Percentiles rank a stretch among this genome's conserved stretches.
These are phyloP conservation scores for Cryptococcus hybrid DNA, from an alignment of 1,284 basidiomycete species.

Conservation along the genomic window DNA sequence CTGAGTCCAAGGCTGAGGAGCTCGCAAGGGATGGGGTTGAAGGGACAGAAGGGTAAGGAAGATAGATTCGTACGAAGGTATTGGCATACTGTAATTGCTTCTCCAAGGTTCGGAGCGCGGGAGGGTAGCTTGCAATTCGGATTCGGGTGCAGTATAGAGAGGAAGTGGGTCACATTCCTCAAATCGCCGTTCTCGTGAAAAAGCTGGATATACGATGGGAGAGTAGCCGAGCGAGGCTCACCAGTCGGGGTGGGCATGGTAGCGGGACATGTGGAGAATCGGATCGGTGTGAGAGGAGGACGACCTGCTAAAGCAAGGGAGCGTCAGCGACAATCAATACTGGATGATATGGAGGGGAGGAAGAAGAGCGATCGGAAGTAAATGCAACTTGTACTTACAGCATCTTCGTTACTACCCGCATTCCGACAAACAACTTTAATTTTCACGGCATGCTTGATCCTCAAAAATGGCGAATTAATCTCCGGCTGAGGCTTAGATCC, in stretches of 20 bases:
- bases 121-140: too few relatives aligned
- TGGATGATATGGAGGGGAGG: too few relatives aligned
- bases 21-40: not conserved
- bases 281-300: conserved; percentile 39
- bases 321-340: too few relatives aligned
- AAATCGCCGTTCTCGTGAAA: conserved; percentile 47
- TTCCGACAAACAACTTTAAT: conserved; percentile 34
- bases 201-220: conserved; percentile 45
- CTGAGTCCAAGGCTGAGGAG: not conserved
- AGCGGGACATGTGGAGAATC: conserved; percentile 33
- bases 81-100: too few relatives aligned
- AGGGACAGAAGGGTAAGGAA: not conserved
- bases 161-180: conserved; percentile 45
- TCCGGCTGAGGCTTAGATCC: conserved; percentile 21
- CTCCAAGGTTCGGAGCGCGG: too few relatives aligned
- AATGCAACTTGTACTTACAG: conserved; percentile 8
- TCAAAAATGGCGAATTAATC: conserved; percentile 35
- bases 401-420: conserved; percentile 15
- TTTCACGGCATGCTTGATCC: conserved; percentile 42
- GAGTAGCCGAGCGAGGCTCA: conserved; percentile 1
- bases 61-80: too few relatives aligned
- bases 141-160: conserved; percentile 21
- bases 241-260: conserved; percentile 12
- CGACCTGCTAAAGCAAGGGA: conserved; percentile 13
- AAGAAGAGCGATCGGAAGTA: too few relatives aligned